Base-by-base conservation (phyloP, 176 grass and related monocot genomes). In the Oryza coarctata region DNA sequence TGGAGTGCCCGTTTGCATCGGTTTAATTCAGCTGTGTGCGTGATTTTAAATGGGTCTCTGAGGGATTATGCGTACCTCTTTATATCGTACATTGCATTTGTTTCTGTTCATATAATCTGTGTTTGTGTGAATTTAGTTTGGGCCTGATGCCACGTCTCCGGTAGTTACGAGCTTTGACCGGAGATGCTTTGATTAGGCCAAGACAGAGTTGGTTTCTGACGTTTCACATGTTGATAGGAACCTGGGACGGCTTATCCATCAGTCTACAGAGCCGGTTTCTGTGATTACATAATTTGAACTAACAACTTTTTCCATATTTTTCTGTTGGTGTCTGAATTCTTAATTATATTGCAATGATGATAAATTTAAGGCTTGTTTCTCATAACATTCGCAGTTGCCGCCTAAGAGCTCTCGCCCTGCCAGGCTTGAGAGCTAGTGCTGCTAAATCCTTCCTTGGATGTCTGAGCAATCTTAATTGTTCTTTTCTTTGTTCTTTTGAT, bases 11-110 rank as follows among this genome's bases (percentile, higher is more conserved):
- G 50, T 17, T 55, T 80, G 75, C 32, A 57, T 1, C 78, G 5
- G 36, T 26, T 74, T 18, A 79, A 65, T 74, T 44, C 78, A 67
- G 60, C 63, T 93, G 91, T 88, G 81, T 92, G 94, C 43, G 58
- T 97, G 94, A 97, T 97, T 94, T 94, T 90, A 88, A 87, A 83
- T 49, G 83, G 89, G 89, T 97, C 89, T 72, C 89, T 94, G 94
- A 97, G 88, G 90, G 86, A 52, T 71, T 10, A 17, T 22, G 36
- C 22, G 0, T 15, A 7, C 6, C 30, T 12, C 3, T 9, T 12
- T 36, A 4, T 0, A 30, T n/a, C 44, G 7, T 33, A 20, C 44
- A 3, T n/a, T 62, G 4, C 3, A 28, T 1, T 0, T 47, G 6
- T 52, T 0, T 9, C 0, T 14, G 23, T 47, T 17, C 7, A 10